Evolutionary conservation across 345 rosid species (phyloP).

Genomic region (Salix koriyanagi): DNA sequence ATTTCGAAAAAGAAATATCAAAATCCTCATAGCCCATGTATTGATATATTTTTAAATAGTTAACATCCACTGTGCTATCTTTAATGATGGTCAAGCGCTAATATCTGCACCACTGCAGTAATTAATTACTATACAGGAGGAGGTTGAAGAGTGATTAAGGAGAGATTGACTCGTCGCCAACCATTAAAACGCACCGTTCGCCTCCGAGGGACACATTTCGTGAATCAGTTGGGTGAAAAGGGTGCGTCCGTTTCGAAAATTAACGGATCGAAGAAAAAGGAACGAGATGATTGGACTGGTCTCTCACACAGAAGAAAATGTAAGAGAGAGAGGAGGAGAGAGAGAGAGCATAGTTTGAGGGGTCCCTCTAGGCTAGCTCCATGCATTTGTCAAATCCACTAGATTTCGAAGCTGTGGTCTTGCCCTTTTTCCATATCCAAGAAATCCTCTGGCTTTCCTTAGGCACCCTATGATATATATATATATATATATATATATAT

Average conservation of each 20-base stretch:
- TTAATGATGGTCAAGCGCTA: no score
- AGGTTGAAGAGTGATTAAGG: not conserved
- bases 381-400: slow-evolving; percentile 23
- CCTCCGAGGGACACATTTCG: not conserved
- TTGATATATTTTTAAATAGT: no score
- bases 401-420: not conserved
- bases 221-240: not conserved
- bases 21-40: not conserved
- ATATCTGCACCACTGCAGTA: not conserved
- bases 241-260: not conserved
- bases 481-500: no score
- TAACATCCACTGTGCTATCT: no score
- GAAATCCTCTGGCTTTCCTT: not conserved
- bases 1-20: not conserved
- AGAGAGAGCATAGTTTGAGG: not conserved
- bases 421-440: slow-evolving; percentile 10
- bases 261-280: not conserved
- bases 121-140: not conserved
- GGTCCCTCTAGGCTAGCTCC: not conserved
- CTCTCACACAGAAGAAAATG: not conserved
- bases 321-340: not conserved
- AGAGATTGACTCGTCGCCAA: not conserved
- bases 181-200: not conserved
- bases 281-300: no score
- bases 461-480: no score